phyloP scores from a whole-genome alignment of 2,329 filamentous ascomycete species.

The Emmonsia crescens region DNA sequence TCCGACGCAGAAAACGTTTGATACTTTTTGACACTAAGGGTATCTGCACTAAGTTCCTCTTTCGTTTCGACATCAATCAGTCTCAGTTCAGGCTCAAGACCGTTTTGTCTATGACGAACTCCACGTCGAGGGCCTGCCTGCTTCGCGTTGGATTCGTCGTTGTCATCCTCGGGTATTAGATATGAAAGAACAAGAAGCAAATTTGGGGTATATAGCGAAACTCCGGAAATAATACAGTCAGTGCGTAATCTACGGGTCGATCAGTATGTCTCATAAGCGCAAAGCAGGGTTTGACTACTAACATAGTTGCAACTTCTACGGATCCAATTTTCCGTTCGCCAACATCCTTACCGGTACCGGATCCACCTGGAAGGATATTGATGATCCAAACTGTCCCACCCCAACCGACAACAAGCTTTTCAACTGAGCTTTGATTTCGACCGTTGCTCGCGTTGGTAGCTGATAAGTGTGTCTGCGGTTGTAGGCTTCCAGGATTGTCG shows the following conservation, averaged over 20 bases:
- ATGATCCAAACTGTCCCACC: conserved; percentile 94
- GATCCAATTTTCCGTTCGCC: conserved; percentile 64
- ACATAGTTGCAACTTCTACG: conserved; percentile 89
- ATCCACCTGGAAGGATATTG: conserved; percentile 69
- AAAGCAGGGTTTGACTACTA: conserved; percentile 31
- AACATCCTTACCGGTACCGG: conserved; percentile 53
- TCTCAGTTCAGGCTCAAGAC: conserved; percentile 75
- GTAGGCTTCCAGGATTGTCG: conserved; percentile 38
- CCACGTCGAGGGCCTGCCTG: conserved; percentile 46
- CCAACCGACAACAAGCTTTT: conserved; percentile 88
- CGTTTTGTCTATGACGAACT: conserved; percentile 61
- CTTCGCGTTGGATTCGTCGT: conserved; percentile 32
- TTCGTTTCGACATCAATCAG: conserved; percentile 80
- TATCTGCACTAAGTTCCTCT: conserved; percentile 76
- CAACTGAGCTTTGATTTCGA: conserved; percentile 26
- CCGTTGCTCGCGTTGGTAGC: conserved; percentile 6
- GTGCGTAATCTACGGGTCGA: conserved; percentile 60
- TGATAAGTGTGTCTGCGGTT: conserved; percentile 20
- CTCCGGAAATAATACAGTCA: conserved; percentile 94
- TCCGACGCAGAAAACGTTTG: conserved; percentile 78
- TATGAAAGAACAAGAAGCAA: conserved; percentile 87
- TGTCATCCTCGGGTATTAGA: conserved; percentile 60
- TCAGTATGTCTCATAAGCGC: conserved; percentile 24
- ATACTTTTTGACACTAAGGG: conserved; percentile 72
- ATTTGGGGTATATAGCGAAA: conserved; percentile 90